phyloP scores from a whole-genome alignment of 73 alveolate genomes.

The Blepharisma stoltei region DNA sequence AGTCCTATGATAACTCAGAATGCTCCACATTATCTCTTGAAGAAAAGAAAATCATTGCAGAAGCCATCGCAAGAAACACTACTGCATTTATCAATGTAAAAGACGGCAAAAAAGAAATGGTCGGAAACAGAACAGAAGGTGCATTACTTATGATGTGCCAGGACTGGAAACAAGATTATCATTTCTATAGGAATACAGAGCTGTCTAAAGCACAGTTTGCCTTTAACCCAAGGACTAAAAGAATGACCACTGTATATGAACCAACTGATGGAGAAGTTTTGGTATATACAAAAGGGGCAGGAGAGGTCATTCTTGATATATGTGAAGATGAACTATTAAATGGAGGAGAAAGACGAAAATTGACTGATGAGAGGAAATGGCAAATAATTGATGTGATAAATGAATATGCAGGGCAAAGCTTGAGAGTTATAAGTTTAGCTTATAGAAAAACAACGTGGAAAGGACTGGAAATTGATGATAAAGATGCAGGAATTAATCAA shows the following conservation, averaged over 20 bases:
- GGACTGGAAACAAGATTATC: not conserved
- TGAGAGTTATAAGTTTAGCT: slow-evolving; percentile 73
- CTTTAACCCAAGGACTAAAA: slow-evolving; percentile 14
- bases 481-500: slow-evolving; percentile 40
- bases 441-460: slow-evolving; percentile 27
- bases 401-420: slow-evolving; percentile 60
- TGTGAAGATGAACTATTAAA: slow-evolving; percentile 61
- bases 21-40: not conserved
- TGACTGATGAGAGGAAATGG: slow-evolving; percentile 40
- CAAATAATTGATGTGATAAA: slow-evolving; percentile 56
- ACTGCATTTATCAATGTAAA: slow-evolving; percentile 36
- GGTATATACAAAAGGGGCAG: slow-evolving; percentile 83
- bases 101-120: not conserved
- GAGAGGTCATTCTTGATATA: slow-evolving; percentile 65
- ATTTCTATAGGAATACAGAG: not conserved
- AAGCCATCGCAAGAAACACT: slow-evolving; percentile 32
- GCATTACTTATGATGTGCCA: slow-evolving; percentile 37
- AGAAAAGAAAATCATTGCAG: slow-evolving; percentile 7
- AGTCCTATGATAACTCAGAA: not conserved
- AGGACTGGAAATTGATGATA: slow-evolving; percentile 51
- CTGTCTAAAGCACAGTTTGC: not conserved
- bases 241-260: slow-evolving; percentile 28
- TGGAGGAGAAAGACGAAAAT: slow-evolving; percentile 51
- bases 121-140: slow-evolving; percentile 59
- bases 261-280: slow-evolving; percentile 68